Conservation (phyloP, 305 asterid genomes). For the Fraxinus sp. region DNA sequence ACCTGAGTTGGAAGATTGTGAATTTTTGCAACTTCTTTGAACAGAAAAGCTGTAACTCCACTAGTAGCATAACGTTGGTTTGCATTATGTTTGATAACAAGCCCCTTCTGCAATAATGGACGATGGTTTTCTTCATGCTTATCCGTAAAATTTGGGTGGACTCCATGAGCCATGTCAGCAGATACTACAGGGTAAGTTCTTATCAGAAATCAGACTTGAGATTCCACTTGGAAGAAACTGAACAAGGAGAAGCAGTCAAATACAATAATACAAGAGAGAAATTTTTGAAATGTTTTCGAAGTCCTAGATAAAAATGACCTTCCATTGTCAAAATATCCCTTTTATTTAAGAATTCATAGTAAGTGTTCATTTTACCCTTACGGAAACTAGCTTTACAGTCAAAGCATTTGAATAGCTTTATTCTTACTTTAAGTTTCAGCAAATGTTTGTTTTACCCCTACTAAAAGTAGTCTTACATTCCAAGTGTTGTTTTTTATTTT, state of each 20-base stretch:
- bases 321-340: not conserved
- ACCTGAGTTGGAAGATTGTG: constrained; percentile 92
- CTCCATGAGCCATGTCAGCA: constrained; percentile 99
- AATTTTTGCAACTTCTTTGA: constrained; percentile 80
- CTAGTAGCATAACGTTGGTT: constrained; percentile 96
- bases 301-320: not conserved
- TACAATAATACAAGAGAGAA: not conserved
- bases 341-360: not conserved
- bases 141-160: constrained; percentile 82
- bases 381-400: not conserved
- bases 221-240: not conserved
- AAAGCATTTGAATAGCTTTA: not conserved
- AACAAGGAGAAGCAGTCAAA: not conserved
- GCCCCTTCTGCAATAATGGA: constrained; percentile 90
- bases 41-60: constrained; percentile 89
- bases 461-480: not conserved
- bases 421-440: not conserved
- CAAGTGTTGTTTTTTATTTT: not conserved
- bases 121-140: constrained; percentile 93
- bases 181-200: constrained; percentile 58
- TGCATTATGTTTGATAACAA: constrained; percentile 94
- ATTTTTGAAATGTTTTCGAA: not conserved
- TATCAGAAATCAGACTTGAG: constrained; percentile 16
- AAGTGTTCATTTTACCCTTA: not conserved
- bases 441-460: not conserved